These are phyloP conservation scores for Iberis amara DNA, from an alignment of 441 rosid species.

Conservation along the genomic window DNA sequence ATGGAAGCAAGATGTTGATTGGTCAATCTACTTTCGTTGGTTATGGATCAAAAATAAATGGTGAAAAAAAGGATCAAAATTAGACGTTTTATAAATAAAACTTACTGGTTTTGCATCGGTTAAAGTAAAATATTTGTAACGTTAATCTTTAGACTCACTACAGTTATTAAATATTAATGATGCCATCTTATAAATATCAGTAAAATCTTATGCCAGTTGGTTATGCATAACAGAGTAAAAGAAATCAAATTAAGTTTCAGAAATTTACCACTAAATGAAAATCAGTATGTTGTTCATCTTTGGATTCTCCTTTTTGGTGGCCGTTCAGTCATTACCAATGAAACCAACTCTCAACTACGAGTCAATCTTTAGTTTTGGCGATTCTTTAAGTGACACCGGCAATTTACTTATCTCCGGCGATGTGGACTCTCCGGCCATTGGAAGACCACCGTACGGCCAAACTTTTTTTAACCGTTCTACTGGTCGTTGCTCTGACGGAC, in stretches of 20 bases:
- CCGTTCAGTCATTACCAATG: constrained; percentile 13
- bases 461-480: constrained; percentile 56
- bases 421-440: constrained; percentile 41
- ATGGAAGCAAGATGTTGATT: too few species aligned
- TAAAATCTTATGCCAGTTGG: background rate
- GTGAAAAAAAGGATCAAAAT: too few species aligned
- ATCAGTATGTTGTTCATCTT: background rate
- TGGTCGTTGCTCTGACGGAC: constrained; percentile 74
- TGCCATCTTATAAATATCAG: constrained; percentile 1
- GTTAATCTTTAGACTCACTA: background rate
- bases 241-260: background rate
- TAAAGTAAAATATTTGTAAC: too few species aligned
- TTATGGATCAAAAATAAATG: too few species aligned
- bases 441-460: constrained; percentile 53
- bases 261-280: constrained; percentile 10
- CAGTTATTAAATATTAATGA: constrained; percentile 4
- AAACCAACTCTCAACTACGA: constrained; percentile 33
- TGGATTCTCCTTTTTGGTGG: constrained; percentile 12
- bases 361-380: constrained; percentile 67
- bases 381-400: constrained; percentile 74
- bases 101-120: too few species aligned
- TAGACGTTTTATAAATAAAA: too few species aligned
- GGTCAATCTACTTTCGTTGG: too few species aligned
- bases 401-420: constrained; percentile 55
- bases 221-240: background rate